phyloP scores from a whole-genome alignment of 2,329 filamentous ascomycete genomes.

The Colletotrichum agaves region DNA sequence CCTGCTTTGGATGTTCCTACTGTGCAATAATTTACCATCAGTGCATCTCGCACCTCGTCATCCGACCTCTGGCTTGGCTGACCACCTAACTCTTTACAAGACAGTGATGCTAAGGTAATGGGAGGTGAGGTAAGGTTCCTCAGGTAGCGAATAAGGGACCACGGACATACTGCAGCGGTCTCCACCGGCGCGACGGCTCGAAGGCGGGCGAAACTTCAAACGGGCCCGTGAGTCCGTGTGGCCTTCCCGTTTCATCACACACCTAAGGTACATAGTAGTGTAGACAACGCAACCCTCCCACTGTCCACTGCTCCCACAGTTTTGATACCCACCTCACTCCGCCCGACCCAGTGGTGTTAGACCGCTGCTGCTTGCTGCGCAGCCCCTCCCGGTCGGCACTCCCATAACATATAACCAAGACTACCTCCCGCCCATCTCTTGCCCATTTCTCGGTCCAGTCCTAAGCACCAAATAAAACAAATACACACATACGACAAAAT shows the following conservation, averaged over 20 bases:
- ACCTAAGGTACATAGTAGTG: constrained; percentile 12
- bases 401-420: constrained; percentile 37
- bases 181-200: constrained; percentile 28
- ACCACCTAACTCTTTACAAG: not conserved
- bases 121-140: too few species aligned
- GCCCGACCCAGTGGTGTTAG: constrained; percentile 16
- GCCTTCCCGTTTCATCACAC: constrained; percentile 38
- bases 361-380: not conserved
- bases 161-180: constrained; percentile 5
- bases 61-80: not conserved
- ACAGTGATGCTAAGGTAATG: too few species aligned
- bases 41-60: not conserved
- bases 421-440: constrained; percentile 18
- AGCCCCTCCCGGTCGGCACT: constrained; percentile 7
- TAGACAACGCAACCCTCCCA: not conserved
- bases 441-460: not conserved
- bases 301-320: not conserved
- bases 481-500: not conserved
- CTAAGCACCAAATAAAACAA: constrained; percentile 30
- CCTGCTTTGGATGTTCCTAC: not conserved
- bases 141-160: constrained; percentile 3
- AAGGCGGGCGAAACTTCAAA: constrained; percentile 36
- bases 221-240: constrained; percentile 36
- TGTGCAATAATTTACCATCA: not conserved
- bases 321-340: constrained; percentile 18